A percentile compares a stretch with the other conserved stretches of the same genome.
Conservation (phyloP, 345 rosid species). For the Streptanthus diversifolius region DNA sequence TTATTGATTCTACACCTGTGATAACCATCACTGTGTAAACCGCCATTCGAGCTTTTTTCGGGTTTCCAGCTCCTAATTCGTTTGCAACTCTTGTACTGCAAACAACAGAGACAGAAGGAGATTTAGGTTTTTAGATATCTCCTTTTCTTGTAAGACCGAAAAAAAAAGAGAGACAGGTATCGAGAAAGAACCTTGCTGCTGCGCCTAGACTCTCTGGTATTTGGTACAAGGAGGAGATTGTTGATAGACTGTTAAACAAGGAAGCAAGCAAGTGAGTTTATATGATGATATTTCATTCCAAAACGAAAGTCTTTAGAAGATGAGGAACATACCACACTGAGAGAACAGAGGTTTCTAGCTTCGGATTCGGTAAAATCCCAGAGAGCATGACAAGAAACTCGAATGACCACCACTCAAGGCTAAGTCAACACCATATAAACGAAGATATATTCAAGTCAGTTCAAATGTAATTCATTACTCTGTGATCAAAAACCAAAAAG, state of each 20-base stretch:
- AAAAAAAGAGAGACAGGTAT: not conserved
- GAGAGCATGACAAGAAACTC: slow-evolving; percentile 76
- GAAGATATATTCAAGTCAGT: not conserved
- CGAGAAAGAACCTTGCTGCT: slow-evolving; percentile 52
- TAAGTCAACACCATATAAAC: slow-evolving; percentile 27
- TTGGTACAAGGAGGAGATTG: slow-evolving; percentile 46
- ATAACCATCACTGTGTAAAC: slow-evolving; percentile 32
- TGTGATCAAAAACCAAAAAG: not conserved
- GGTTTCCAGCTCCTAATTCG: slow-evolving; percentile 39
- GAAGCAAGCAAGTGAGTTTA: not conserved
- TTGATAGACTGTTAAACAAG: slow-evolving; percentile 48
- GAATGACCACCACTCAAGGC: slow-evolving; percentile 98
- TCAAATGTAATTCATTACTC: not conserved
- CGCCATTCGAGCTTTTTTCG: slow-evolving; percentile 28
- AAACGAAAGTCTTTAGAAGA: not conserved
- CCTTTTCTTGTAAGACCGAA: not conserved
- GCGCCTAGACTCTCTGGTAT: slow-evolving; percentile 62
- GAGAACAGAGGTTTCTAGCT: slow-evolving; percentile 86
- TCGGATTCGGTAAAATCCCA: slow-evolving; percentile 74
- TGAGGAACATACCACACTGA: slow-evolving; percentile 67
- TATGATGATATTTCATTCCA: not conserved
- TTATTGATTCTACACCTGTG: slow-evolving; percentile 25
- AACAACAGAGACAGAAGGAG: not conserved
- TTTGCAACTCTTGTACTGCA: slow-evolving; percentile 64
- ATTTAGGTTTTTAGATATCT: not conserved